phyloP scores from a whole-genome alignment of 345 rosid genomes.

The Linum tenue region DNA sequence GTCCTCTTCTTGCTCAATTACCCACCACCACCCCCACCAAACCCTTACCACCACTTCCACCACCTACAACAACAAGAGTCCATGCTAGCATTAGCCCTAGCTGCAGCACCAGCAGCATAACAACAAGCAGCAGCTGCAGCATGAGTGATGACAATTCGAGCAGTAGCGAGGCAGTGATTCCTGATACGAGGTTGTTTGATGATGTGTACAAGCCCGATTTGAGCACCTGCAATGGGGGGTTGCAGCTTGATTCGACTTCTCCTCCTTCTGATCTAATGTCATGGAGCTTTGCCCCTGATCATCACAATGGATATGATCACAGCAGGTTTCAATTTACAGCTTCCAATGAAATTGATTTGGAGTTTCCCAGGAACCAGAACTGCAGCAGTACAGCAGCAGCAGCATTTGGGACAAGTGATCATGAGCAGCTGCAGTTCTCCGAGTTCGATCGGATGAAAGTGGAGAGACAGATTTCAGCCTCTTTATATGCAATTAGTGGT shows the following conservation, averaged over 20 bases:
- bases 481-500: constrained; percentile 59
- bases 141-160: constrained; percentile 11
- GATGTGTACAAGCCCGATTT: constrained; percentile 54
- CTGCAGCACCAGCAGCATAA: not conserved
- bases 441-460: constrained; percentile 63
- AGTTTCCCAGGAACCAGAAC: constrained; percentile 24
- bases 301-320: constrained; percentile 22
- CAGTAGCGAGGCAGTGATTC: constrained; percentile 7
- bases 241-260: constrained; percentile 15
- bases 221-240: constrained; percentile 33
- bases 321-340: constrained; percentile 24
- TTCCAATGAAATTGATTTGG: constrained; percentile 33
- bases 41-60: constrained; percentile 13
- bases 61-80: constrained; percentile 1
- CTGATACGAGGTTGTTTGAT: constrained; percentile 28
- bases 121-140: constrained; percentile 15
- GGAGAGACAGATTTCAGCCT: constrained; percentile 65
- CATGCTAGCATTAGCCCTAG: not conserved
- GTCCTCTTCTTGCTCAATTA: not conserved
- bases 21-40: not conserved
- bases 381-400: not conserved
- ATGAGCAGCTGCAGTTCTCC: constrained; percentile 26
- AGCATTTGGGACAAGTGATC: not conserved
- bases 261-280: constrained; percentile 18
- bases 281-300: constrained; percentile 14